Evolutionary conservation across 1,284 basidiomycete genomes (phyloP).

Genomic region (Schizophyllum amplum): DNA sequence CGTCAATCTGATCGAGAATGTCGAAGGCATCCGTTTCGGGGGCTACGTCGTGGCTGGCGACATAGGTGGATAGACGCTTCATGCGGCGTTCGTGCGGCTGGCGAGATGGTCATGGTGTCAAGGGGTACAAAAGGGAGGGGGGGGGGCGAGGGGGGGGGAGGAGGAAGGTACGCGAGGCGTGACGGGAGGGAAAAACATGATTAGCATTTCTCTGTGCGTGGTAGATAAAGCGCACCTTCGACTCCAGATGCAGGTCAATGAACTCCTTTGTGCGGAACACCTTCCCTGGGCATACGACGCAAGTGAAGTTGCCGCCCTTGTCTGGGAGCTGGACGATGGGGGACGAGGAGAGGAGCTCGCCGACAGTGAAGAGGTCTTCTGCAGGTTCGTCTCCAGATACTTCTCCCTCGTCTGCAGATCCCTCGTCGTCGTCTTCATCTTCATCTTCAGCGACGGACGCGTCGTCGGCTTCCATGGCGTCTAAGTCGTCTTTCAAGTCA

Average conservation of each 20-base stretch:
- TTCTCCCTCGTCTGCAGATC: slow-evolving; percentile 20
- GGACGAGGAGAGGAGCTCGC: slow-evolving; percentile 51
- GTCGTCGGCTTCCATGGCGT: slow-evolving; percentile 17
- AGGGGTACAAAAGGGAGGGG: too few relatives aligned
- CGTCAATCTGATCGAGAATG: slow-evolving; percentile 25
- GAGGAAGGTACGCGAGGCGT: too few relatives aligned
- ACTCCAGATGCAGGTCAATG: slow-evolving; percentile 52
- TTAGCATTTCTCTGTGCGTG: not conserved
- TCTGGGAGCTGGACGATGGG: slow-evolving; percentile 56
- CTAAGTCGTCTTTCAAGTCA: slow-evolving; percentile 16
- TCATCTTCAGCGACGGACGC: slow-evolving; percentile 20
- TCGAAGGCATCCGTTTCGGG: slow-evolving; percentile 40
- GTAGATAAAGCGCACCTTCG: slow-evolving; percentile 50
- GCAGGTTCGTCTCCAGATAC: slow-evolving; percentile 23
- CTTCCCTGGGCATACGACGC: slow-evolving; percentile 72
- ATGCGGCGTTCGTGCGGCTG: slow-evolving; percentile 58
- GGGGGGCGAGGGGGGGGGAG: not conserved
- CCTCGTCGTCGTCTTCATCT: slow-evolving; percentile 19
- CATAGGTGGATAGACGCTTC: slow-evolving; percentile 36
- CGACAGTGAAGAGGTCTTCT: slow-evolving; percentile 29
- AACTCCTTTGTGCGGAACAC: slow-evolving; percentile 57
- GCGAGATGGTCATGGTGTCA: too few relatives aligned
- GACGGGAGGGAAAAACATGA: too few relatives aligned
- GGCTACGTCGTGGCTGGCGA: slow-evolving; percentile 25
- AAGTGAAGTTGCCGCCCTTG: slow-evolving; percentile 46